Conservation (phyloP, 2,329 filamentous ascomycete species). For the Aureobasidium sp. region DNA sequence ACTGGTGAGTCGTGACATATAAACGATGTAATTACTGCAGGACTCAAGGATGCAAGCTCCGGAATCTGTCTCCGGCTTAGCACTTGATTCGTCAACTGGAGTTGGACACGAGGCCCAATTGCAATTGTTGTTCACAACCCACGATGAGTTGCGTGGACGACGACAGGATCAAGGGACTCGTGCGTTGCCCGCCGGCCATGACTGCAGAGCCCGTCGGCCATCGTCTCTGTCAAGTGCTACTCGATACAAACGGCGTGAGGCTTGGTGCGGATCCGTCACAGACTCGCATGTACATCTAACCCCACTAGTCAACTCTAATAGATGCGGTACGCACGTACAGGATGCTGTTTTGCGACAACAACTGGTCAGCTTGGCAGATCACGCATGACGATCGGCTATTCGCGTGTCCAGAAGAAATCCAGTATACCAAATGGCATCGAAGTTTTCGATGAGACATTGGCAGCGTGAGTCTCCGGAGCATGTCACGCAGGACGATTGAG, state of each 20-base stretch:
- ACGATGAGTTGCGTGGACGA: background rate
- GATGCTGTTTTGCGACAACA: background rate
- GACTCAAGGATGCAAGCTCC: background rate
- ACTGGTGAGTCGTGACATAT: background rate
- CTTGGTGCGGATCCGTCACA: constrained; percentile 10
- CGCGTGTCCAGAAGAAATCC: background rate
- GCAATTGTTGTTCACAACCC: background rate
- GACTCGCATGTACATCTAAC: constrained; percentile 4
- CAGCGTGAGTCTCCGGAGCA: background rate
- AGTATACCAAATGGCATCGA: background rate
- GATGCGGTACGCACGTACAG: constrained; percentile 6
- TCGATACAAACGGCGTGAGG: constrained; percentile 9
- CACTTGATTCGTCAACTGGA: background rate
- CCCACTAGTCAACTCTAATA: constrained; percentile 3
- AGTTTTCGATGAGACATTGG: background rate
- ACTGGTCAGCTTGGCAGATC: background rate
- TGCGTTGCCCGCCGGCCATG: background rate
- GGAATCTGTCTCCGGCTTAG: background rate
- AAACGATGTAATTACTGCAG: background rate
- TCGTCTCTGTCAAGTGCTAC: background rate
- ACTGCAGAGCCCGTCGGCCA: background rate
- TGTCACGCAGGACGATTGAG: background rate
- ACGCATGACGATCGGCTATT: background rate
- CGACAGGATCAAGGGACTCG: background rate
- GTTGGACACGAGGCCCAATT: background rate